phyloP scores from a whole-genome alignment of 768 basidiomycete species.

The Leccinum arenicola region DNA sequence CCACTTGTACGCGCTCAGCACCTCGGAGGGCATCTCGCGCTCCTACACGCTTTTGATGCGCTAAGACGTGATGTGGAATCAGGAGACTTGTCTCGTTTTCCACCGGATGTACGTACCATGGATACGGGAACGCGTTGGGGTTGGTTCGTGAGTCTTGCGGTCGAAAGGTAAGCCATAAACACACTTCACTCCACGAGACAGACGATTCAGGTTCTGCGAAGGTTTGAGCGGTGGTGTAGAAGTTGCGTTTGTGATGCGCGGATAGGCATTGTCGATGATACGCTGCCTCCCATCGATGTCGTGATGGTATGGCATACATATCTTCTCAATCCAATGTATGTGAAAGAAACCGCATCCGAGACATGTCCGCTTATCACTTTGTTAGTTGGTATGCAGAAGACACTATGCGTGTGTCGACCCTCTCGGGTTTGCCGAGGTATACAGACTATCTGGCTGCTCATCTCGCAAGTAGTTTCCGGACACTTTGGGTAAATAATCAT shows the following conservation, averaged over 20 bases:
- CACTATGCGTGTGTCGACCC: conserved; percentile 1
- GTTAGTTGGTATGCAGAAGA: conserved; percentile 22
- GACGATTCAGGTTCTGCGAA: background rate
- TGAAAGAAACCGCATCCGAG: background rate
- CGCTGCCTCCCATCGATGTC: conserved; percentile 34
- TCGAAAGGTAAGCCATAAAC: conserved; percentile 27
- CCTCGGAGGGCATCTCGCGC: conserved; percentile 27
- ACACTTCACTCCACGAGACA: background rate
- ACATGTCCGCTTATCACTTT: too few species aligned
- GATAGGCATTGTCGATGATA: conserved; percentile 1
- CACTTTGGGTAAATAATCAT: background rate
- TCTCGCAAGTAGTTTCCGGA: conserved; percentile 9
- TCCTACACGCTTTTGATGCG: conserved; percentile 26
- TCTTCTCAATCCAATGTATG: conserved; percentile 33
- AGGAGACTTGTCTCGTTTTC: conserved; percentile 9
- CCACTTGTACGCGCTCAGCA: conserved; percentile 20
- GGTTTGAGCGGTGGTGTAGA: conserved; percentile 35
- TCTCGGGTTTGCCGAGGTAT: conserved; percentile 9
- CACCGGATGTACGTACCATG: conserved; percentile 8
- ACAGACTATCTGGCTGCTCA: conserved; percentile 9
- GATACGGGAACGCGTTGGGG: conserved; percentile 29
- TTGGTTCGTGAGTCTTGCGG: conserved; percentile 36
- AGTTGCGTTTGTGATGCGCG: background rate
- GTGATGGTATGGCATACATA: conserved; percentile 39
- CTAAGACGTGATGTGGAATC: conserved; percentile 22